phyloP scores from a whole-genome alignment of 2,329 filamentous ascomycete genomes.

The Aureobasidium sp. region DNA sequence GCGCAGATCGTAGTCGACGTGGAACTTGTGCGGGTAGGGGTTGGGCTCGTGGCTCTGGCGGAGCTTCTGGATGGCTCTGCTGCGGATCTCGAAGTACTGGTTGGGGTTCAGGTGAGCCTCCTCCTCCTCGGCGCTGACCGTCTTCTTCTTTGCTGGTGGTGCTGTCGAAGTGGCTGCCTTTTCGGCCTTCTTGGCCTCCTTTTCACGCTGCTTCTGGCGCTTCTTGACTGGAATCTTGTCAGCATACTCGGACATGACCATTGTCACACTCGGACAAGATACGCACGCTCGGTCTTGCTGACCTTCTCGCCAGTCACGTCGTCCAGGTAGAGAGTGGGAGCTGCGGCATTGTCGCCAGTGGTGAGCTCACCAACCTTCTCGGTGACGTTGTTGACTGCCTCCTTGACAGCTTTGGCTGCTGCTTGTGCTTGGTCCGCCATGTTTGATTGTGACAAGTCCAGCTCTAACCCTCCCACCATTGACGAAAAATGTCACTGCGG shows the following conservation, averaged over 20 bases:
- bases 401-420: slow-evolving; percentile 30
- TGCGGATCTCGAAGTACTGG: slow-evolving; percentile 96
- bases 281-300: slow-evolving; percentile 38
- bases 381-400: slow-evolving; percentile 27
- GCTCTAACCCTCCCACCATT: not conserved
- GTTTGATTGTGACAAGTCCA: slow-evolving; percentile 10
- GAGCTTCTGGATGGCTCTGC: slow-evolving; percentile 68
- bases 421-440: slow-evolving; percentile 30
- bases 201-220: slow-evolving; percentile 82
- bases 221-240: slow-evolving; percentile 62
- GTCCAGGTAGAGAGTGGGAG: slow-evolving; percentile 65
- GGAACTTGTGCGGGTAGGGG: slow-evolving; percentile 91
- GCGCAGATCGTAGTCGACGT: slow-evolving; percentile 72
- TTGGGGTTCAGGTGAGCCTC: slow-evolving; percentile 68
- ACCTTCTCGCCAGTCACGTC: slow-evolving; percentile 84
- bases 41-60: slow-evolving; percentile 65
- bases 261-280: slow-evolving; percentile 17
- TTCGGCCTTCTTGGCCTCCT: slow-evolving; percentile 80
- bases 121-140: slow-evolving; percentile 52
- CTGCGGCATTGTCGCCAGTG: slow-evolving; percentile 27
- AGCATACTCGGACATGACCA: not conserved
- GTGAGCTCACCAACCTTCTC: slow-evolving; percentile 28
- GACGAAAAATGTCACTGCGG: slow-evolving; percentile 6
- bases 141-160: slow-evolving; percentile 52
- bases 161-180: slow-evolving; percentile 61